Evolutionary conservation across 177 flowering plant species (phyloP).

Genomic region (Vitis hybrid): DNA sequence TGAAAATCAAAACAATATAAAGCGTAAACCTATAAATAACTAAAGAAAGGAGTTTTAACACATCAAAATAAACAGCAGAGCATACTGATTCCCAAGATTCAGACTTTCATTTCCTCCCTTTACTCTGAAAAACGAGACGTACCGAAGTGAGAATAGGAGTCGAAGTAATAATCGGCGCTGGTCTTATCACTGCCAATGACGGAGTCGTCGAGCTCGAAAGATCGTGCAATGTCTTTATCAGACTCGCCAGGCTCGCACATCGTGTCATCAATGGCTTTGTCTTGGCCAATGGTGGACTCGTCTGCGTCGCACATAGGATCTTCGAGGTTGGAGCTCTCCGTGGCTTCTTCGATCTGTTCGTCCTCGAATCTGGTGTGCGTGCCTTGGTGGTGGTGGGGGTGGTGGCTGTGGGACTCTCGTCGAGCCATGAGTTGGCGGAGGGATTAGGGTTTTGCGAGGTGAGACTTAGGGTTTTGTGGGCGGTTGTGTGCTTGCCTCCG

Average conservation of each 20-base stretch:
- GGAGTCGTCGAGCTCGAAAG: constrained; percentile 10
- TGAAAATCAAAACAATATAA: no score
- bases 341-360: constrained; percentile 30
- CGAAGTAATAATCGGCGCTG: constrained; percentile 98
- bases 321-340: constrained; percentile 35
- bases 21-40: no score
- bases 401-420: constrained; percentile 23
- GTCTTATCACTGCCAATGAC: constrained; percentile 59
- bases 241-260: constrained; percentile 5
- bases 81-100: no score
- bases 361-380: constrained; percentile 46
- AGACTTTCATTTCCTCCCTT: no score
- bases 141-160: constrained; percentile 99
- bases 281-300: constrained; percentile 6
- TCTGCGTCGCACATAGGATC: constrained; percentile 38
- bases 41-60: no score
- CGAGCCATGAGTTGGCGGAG: constrained; percentile 28
- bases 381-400: constrained; percentile 14
- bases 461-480: neutral
- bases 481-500: neutral
- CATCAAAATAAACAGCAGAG: no score
- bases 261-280: constrained; percentile 14
- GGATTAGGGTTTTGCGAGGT: constrained; percentile 18
- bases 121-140: neutral
- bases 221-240: no score